These are phyloP conservation scores for Capsicum baccatum DNA, from an alignment of 257 asterid species.

Conservation along the genomic window DNA sequence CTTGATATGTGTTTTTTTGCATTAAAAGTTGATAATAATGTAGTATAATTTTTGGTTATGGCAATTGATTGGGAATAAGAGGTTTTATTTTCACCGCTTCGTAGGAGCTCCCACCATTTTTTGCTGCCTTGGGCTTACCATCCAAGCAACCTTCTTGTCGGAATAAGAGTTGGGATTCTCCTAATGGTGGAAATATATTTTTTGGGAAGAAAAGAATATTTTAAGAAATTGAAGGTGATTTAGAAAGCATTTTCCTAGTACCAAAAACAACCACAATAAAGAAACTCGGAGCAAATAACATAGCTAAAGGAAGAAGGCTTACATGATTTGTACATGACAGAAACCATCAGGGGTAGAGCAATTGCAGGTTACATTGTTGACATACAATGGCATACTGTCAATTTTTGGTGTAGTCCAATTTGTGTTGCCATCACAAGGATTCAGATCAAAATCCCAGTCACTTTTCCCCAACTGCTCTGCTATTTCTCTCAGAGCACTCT, in stretches of 20 bases:
- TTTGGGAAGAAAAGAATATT: not conserved
- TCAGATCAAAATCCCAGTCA: slow-evolving; percentile 36
- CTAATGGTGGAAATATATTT: not conserved
- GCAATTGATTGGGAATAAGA: too few relatives aligned
- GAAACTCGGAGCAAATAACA: not conserved
- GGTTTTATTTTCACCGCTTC: not conserved
- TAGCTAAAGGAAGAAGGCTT: slow-evolving; percentile 4
- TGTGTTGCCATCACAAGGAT: slow-evolving; percentile 29
- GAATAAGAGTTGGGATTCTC: not conserved
- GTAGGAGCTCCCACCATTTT: too few relatives aligned
- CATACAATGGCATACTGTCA: not conserved
- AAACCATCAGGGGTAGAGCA: slow-evolving; percentile 29
- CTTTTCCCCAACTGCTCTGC: slow-evolving; percentile 32
- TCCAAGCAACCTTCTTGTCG: not conserved
- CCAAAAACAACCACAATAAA: not conserved
- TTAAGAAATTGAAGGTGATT: not conserved
- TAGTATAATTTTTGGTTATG: not conserved
- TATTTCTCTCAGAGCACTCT: slow-evolving; percentile 33
- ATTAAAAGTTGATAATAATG: not conserved
- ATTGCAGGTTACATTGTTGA: slow-evolving; percentile 34
- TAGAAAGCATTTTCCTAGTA: not conserved
- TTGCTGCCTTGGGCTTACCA: not conserved
- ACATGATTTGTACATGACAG: slow-evolving; percentile 48
- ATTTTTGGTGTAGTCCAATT: slow-evolving; percentile 15
- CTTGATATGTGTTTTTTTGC: not conserved